Conservation (phyloP, 768 basidiomycete species). For the Lentinula boryana region DNA sequence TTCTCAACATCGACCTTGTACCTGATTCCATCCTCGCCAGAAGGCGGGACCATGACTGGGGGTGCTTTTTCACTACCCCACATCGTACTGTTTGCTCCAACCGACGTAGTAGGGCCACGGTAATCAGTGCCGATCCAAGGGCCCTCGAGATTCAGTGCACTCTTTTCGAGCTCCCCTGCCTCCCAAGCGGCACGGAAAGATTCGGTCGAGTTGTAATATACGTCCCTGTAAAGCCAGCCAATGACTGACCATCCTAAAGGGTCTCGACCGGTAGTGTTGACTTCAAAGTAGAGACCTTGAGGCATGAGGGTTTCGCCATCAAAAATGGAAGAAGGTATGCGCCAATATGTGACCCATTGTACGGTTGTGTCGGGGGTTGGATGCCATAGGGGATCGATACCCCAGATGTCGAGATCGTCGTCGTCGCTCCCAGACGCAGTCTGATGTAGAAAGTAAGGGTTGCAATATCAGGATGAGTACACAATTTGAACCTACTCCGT, state of each 20-base stretch:
- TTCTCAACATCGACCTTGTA: not conserved
- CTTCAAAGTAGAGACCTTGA: constrained; percentile 18
- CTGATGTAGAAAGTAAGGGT: not conserved
- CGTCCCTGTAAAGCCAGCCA: constrained; percentile 16
- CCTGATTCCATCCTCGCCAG: constrained; percentile 4
- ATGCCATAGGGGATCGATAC: constrained; percentile 16
- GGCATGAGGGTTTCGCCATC: constrained; percentile 16
- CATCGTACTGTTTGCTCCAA: not conserved
- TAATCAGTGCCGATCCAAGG: constrained; percentile 15
- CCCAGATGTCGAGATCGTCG: constrained; percentile 16
- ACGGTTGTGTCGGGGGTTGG: constrained; percentile 13
- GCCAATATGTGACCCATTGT: constrained; percentile 16
- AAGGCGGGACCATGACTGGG: constrained; percentile 13
- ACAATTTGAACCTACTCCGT: constrained; percentile 9
- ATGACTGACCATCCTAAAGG: constrained; percentile 13
- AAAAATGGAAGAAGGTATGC: constrained; percentile 10
- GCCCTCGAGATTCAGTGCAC: constrained; percentile 11
- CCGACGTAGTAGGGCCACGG: constrained; percentile 1
- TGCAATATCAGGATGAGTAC: not conserved
- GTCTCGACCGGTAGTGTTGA: constrained; percentile 17
- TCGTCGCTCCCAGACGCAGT: constrained; percentile 15
- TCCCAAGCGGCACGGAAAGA: constrained; percentile 14
- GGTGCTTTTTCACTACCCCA: constrained; percentile 11
- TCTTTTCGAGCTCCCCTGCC: constrained; percentile 13
- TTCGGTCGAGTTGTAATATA: constrained; percentile 15